A percentile compares a stretch with the other conserved stretches of the same genome.
Evolutionary conservation across 2,329 filamentous ascomycete genomes (phyloP).

Genomic region (Helicocarpus griseus): DNA sequence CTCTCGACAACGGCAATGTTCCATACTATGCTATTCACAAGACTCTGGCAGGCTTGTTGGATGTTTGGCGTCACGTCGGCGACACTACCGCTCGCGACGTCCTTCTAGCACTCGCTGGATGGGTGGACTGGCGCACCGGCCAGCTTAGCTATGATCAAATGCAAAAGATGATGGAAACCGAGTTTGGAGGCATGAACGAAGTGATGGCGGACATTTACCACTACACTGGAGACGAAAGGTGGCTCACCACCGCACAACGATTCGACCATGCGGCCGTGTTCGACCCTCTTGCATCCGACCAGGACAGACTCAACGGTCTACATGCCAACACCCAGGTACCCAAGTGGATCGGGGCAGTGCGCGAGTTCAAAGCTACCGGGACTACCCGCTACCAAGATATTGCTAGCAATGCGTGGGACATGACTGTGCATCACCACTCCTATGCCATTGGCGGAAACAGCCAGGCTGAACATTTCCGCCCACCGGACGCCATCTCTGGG

Average conservation of each 20-base stretch:
- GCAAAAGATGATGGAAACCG: constrained; percentile 41
- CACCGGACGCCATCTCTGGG: constrained; percentile 37
- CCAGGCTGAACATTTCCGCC: constrained; percentile 44
- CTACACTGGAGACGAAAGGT: constrained; percentile 37
- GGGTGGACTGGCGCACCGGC: constrained; percentile 41
- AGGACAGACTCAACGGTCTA: constrained; percentile 39
- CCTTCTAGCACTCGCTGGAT: constrained; percentile 36
- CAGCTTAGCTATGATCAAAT: constrained; percentile 36
- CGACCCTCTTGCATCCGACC: constrained; percentile 36
- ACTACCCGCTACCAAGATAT: constrained; percentile 38
- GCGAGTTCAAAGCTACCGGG: constrained; percentile 42
- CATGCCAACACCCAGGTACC: constrained; percentile 48
- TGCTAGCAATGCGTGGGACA: constrained; percentile 41
- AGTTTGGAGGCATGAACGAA: constrained; percentile 48
- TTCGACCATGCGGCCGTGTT: constrained; percentile 44
- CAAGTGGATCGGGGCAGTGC: constrained; percentile 44
- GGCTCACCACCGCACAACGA: constrained; percentile 39
- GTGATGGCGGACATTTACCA: constrained; percentile 41
- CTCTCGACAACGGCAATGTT: constrained; percentile 41
- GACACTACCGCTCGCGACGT: constrained; percentile 36
- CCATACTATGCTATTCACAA: constrained; percentile 49
- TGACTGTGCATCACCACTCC: constrained; percentile 38
- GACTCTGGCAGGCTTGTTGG: constrained; percentile 43
- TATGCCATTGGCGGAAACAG: constrained; percentile 48
- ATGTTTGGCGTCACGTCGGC: constrained; percentile 40